Conservation (phyloP, 352 stramenopile species). For the Thraustochytrium sp. region DNA sequence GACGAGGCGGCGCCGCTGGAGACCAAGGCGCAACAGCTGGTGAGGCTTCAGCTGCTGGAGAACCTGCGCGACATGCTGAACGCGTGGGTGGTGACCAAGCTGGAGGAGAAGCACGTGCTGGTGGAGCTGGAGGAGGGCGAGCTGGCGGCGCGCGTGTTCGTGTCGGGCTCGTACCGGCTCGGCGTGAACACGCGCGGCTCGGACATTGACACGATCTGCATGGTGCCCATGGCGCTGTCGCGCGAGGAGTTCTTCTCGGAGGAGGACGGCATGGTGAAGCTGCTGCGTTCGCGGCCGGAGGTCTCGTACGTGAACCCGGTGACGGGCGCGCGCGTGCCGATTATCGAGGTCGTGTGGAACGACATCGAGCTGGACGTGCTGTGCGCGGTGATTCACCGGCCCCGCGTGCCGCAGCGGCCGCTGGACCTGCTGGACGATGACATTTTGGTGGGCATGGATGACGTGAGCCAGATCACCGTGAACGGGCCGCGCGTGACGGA, state of each 20-base stretch:
- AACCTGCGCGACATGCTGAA: constrained; percentile 38
- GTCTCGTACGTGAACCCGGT: constrained; percentile 77
- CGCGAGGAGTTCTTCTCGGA: constrained; percentile 89
- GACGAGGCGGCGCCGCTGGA: constrained; percentile 23
- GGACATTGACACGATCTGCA: constrained; percentile 96
- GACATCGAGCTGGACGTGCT: constrained; percentile 98
- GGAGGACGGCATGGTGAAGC: constrained; percentile 71
- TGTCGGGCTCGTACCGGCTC: constrained; percentile 87
- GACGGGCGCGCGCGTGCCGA: constrained; percentile 77
- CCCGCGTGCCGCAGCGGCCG: constrained; percentile 58
- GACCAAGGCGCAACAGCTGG: neutral
- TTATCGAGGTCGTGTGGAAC: constrained; percentile 97
- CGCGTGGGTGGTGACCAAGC: constrained; percentile 30
- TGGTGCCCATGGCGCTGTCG: constrained; percentile 87
- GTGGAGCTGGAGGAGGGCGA: constrained; percentile 51
- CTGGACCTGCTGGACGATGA: constrained; percentile 81
- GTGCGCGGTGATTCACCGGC: constrained; percentile 80
- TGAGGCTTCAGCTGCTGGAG: neutral
- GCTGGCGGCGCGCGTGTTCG: constrained; percentile 72
- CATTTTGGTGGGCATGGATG: constrained; percentile 73
- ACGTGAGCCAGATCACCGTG: constrained; percentile 75
- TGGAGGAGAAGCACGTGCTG: constrained; percentile 38
- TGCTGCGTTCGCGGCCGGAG: constrained; percentile 83
- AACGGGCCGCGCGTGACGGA: constrained; percentile 81
- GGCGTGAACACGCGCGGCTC: constrained; percentile 91